These are phyloP conservation scores for Yamadazyma atlantica DNA, from an alignment of 1,139 yeast species.

Conservation along the genomic window DNA sequence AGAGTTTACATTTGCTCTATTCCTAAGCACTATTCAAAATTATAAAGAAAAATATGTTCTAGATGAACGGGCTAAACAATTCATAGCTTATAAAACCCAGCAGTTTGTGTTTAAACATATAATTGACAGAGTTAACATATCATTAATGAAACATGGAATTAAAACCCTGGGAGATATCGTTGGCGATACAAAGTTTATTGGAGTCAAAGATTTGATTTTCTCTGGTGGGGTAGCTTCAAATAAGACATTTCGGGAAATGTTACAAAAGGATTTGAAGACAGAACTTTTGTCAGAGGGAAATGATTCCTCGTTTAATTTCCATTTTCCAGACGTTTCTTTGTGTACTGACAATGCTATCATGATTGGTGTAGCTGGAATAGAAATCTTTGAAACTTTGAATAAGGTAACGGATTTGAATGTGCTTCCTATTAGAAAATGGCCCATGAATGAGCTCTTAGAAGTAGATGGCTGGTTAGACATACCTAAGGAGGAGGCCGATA, in stretches of 20 bases:
- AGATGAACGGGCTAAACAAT: conserved; percentile 23
- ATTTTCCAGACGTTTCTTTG: conserved; percentile 67
- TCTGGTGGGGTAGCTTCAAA: conserved; percentile 97
- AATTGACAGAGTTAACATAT: conserved; percentile 58
- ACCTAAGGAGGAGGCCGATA: background rate
- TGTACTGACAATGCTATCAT: conserved; percentile 96
- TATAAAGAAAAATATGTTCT: conserved; percentile 19
- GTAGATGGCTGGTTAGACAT: conserved; percentile 52
- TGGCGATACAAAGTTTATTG: conserved; percentile 36
- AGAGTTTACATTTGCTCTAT: conserved; percentile 78
- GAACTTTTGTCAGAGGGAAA: conserved; percentile 4
- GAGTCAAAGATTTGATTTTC: conserved; percentile 62
- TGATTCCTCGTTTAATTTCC: conserved; percentile 26
- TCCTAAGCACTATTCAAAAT: conserved; percentile 55
- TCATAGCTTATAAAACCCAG: conserved; percentile 66
- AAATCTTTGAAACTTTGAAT: conserved; percentile 59
- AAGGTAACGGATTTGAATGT: conserved; percentile 51
- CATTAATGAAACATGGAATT: conserved; percentile 42
- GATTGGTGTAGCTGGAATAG: conserved; percentile 98
- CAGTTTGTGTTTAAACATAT: conserved; percentile 70
- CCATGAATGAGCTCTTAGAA: conserved; percentile 48
- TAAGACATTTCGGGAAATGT: conserved; percentile 49
- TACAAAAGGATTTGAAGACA: conserved; percentile 36
- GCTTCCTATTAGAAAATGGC: conserved; percentile 74
- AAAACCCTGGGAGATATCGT: background rate